Evolutionary conservation across 768 basidiomycete genomes (phyloP), one percentile per base, ranked within the genome.

Genomic region (Mycena latifolia): DNA sequence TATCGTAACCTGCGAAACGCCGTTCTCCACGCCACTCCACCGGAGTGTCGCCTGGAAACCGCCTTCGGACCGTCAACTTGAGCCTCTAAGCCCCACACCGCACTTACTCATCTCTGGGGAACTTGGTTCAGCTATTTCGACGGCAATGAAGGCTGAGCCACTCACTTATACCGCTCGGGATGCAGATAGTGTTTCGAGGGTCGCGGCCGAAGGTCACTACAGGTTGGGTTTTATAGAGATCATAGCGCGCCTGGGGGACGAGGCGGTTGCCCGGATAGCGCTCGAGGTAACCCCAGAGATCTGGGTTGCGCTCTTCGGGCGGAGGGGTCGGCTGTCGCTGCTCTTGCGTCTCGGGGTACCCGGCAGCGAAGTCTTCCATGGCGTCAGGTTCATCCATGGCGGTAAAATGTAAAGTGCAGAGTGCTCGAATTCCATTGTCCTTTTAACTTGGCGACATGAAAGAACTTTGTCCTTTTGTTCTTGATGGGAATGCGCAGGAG

Each of bases 71-170:
- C 68, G 63, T 61, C 33, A 65, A 43, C 50, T 54, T 33, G 46
- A 7, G 41, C 41, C 11, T 37, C 11, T n/a, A 11, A 43, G 20
- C 41, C 18, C 41, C n/a, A 20, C 20, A 20, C 55, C 45, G 22
- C 61, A 84, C 87, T 80, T 66, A 94, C 92, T 93, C 72, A 94
- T 84, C 85, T 84, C 85, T 91, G 79, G 82, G 84, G 17, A n/a
- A n/a, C n/a, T n/a, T 22, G 12, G 14, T 28, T 63, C 47, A 47
- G 46, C 20, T 17, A 20, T 5, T 6, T 17, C 10, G 20, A 25
- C n/a, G n/a, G 35, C 51, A 22, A 37, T 15, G 43, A 9, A 54
- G 6, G 9, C 9, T n/a, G 37, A 33, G 48, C 62, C 48, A 65
- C 63, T 63, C 62, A 63, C 62, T 63, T n/a, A 3, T 50, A 3